Percentiles rank a stretch among this genome's conserved stretches.
phyloP scores from a whole-genome alignment of 73 alveolate genomes.

The Urostyla sp. region DNA sequence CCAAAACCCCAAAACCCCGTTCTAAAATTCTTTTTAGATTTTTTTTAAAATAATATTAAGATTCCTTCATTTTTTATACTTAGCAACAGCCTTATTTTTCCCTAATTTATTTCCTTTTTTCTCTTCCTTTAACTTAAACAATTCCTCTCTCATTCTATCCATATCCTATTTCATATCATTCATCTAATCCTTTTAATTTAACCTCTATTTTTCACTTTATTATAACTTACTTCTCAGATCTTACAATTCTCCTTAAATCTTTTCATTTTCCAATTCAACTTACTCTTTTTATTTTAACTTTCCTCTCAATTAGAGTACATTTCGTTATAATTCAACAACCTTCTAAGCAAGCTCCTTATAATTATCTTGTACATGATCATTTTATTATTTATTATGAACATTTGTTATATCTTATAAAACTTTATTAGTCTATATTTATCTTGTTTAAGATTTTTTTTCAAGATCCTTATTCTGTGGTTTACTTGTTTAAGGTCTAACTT shows the following conservation, averaged over 20 bases:
- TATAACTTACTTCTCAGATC: slow-evolving; percentile 2
- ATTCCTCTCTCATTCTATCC: too few species aligned
- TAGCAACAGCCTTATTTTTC: slow-evolving; percentile 23
- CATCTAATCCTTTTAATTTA: slow-evolving; percentile 7
- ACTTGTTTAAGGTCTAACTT: slow-evolving; percentile 25
- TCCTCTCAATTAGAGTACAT: slow-evolving; percentile 40
- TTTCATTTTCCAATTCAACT: slow-evolving; percentile 33
- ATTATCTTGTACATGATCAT: not conserved
- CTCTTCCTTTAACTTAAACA: slow-evolving; percentile 17
- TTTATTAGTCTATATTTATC: too few species aligned
- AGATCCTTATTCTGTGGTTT: not conserved
- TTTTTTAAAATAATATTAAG: not conserved
- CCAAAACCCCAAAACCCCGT: too few species aligned
- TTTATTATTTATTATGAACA: not conserved
- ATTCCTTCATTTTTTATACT: not conserved
- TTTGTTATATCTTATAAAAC: slow-evolving; percentile 25
- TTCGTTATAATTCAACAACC: slow-evolving; percentile 44
- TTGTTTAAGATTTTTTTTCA: not conserved
- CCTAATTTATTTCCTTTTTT: slow-evolving; percentile 35
- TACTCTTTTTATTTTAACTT: slow-evolving; percentile 39
- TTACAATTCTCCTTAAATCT: slow-evolving; percentile 8
- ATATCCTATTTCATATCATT: too few species aligned
- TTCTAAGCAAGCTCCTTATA: slow-evolving; percentile 43
- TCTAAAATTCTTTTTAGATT: too few species aligned
- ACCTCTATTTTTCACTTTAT: slow-evolving; percentile 19